phyloP scores from a whole-genome alignment of 2,329 filamentous ascomycete species.

The Trichoderma breve region DNA sequence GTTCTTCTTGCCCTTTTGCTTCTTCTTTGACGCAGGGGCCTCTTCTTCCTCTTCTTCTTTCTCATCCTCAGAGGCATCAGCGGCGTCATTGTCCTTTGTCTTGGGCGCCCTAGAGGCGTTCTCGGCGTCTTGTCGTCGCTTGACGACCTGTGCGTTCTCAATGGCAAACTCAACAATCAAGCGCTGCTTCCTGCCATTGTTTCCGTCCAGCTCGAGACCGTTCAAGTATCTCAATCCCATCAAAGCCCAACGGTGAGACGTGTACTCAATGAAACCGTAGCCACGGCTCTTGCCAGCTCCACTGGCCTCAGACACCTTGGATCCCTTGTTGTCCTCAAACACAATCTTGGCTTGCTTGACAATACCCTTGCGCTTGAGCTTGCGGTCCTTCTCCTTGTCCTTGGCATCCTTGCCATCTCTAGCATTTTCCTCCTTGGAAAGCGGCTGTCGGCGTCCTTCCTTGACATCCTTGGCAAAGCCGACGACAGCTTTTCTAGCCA shows the following conservation, averaged over 20 bases:
- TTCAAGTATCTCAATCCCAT: slow-evolving; percentile 96
- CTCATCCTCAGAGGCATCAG: neutral
- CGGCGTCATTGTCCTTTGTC: slow-evolving; percentile 21
- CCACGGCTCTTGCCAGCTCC: slow-evolving; percentile 83
- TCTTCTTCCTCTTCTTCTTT: slow-evolving; percentile 25
- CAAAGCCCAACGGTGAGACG: slow-evolving; percentile 85
- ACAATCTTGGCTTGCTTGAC: slow-evolving; percentile 94
- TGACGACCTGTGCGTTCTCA: slow-evolving; percentile 95
- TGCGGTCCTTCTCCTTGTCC: slow-evolving; percentile 76
- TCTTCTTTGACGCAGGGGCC: slow-evolving; percentile 30
- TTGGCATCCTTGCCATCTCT: slow-evolving; percentile 78
- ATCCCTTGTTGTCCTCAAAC: slow-evolving; percentile 82
- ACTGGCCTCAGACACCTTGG: slow-evolving; percentile 73
- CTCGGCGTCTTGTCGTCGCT: slow-evolving; percentile 55
- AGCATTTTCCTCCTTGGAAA: slow-evolving; percentile 85
- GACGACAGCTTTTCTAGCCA: slow-evolving; percentile 89
- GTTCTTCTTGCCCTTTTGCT: slow-evolving; percentile 5
- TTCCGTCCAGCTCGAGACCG: slow-evolving; percentile 61
- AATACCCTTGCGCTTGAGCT: slow-evolving; percentile 77
- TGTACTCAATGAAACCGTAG: slow-evolving; percentile 97
- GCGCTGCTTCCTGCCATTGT: slow-evolving; percentile 76
- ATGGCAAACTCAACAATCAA: slow-evolving; percentile 97
- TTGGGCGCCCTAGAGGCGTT: slow-evolving; percentile 34
- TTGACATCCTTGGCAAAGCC: slow-evolving; percentile 92
- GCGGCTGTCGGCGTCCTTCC: slow-evolving; percentile 66